These are phyloP conservation scores for Spinacia oleracea DNA, from an alignment of 179 eudicot genomes.

Conservation along the genomic window DNA sequence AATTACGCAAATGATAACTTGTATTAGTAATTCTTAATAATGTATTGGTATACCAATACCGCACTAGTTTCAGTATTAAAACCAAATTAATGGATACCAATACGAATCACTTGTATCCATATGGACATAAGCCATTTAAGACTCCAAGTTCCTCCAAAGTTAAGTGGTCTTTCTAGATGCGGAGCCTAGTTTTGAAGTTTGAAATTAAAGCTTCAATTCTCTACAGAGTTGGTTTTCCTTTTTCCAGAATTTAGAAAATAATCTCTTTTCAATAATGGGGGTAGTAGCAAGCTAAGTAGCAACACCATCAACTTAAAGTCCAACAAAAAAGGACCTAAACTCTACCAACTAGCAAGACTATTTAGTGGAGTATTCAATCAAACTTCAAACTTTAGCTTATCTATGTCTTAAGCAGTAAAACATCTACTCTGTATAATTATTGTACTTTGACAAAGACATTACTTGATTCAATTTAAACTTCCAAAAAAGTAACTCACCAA, in stretches of 20 bases:
- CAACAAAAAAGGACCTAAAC: background rate
- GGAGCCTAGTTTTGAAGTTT: background rate
- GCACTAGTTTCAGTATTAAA: too few species aligned
- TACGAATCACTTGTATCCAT: too few species aligned
- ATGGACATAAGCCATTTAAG: too few species aligned
- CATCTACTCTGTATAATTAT: background rate
- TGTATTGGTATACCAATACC: too few species aligned
- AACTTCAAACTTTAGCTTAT: background rate
- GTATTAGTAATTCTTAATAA: too few species aligned
- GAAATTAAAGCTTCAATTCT: background rate
- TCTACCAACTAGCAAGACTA: background rate
- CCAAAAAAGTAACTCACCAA: background rate
- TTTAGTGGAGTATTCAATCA: background rate
- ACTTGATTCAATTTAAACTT: background rate
- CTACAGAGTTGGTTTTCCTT: background rate
- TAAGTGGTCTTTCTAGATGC: too few species aligned
- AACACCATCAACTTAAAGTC: too few species aligned
- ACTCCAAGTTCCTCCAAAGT: too few species aligned
- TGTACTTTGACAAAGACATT: background rate
- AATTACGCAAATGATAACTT: too few species aligned
- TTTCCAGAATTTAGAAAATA: background rate
- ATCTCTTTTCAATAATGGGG: too few species aligned
- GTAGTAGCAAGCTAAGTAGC: too few species aligned
- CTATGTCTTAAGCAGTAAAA: background rate
- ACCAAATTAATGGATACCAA: too few species aligned